Base-by-base conservation (phyloP, 2,329 filamentous ascomycete genomes). In the Monosporascus sp. region DNA sequence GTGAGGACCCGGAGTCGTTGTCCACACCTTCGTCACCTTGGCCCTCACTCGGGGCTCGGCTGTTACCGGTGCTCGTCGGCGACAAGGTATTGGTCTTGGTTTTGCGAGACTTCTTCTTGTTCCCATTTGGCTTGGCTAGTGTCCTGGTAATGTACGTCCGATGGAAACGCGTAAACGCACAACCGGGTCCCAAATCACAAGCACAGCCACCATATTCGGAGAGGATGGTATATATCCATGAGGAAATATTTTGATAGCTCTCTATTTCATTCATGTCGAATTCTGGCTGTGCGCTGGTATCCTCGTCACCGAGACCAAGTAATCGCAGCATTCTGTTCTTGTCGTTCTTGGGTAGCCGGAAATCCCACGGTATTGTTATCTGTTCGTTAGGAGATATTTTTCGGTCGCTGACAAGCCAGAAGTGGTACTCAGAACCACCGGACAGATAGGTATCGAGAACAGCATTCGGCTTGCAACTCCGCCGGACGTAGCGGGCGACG, bases 391-490 rank as follows among this genome's bases (percentile, higher is more conserved):
- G 76, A 17, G 79, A 71, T 52, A 97, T 91, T 38, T 86, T 79
- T 50, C 88, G 82, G 61, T 89, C 89, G 62, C 90, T 91, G 54
- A 96, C 84, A 58, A 97, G 86, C 82, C 93, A 97, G 69, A 97
- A 96, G 66, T 94, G 90, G 65, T 93, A 96, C 59, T 93, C 87
- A 1, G 85, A 86, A 3, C 81, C 80, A 47, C 85, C 86, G 2
- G 89, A 89, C 48, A 97, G 82, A 60, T 91, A 89, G 0, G 92
- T 95, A 67, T 94, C 92, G 62, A 97, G 77, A 35, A 82, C 80
- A n/a, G 94, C 84, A 65, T 97, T 99, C 1, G 94, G 90, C 56
- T 83, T 85, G 74, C 94, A 99, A 64, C 94, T 97, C 60, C 93
- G 84, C 53, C 94, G 85, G n/a, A 95, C 85, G 67, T 94, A 97